Evolutionary conservation across 768 basidiomycete genomes (phyloP).

Genomic region (Tylopilus cervinicoccineus): DNA sequence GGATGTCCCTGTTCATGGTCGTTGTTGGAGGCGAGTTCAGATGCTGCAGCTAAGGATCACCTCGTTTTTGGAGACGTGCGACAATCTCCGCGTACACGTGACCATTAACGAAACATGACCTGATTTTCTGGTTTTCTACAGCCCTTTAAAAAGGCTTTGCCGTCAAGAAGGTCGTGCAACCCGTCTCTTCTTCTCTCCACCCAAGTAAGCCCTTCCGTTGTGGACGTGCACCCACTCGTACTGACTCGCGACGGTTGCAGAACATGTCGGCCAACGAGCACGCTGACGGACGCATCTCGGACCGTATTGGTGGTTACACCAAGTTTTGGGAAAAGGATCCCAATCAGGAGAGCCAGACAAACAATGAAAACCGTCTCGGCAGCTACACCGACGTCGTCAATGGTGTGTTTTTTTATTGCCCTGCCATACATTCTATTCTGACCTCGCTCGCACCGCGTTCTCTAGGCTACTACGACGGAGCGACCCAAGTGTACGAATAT

Average conservation of each 20-base stretch:
- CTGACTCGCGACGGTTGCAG: neutral
- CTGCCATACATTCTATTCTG: neutral
- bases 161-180: too few relatives aligned
- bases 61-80: too few relatives aligned
- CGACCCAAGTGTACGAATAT: conserved; percentile 93
- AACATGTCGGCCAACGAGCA: conserved; percentile 25
- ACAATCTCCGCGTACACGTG: conserved; percentile 1
- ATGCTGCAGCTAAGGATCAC: too few relatives aligned
- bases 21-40: too few relatives aligned
- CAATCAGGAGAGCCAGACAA: conserved; percentile 55
- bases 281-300: conserved; percentile 56
- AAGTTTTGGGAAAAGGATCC: conserved; percentile 90
- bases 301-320: conserved; percentile 81
- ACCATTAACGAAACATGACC: conserved; percentile 13
- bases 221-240: neutral
- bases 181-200: neutral
- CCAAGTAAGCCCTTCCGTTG: neutral
- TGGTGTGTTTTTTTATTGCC: conserved; percentile 42
- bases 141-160: conserved; percentile 15
- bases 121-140: conserved; percentile 11
- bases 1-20: too few relatives aligned
- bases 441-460: neutral
- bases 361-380: conserved; percentile 70
- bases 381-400: conserved; percentile 94
- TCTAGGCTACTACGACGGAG: conserved; percentile 95